phyloP scores from a whole-genome alignment of 371 early-diverging fungal species.

The Mortierella polycephala region DNA sequence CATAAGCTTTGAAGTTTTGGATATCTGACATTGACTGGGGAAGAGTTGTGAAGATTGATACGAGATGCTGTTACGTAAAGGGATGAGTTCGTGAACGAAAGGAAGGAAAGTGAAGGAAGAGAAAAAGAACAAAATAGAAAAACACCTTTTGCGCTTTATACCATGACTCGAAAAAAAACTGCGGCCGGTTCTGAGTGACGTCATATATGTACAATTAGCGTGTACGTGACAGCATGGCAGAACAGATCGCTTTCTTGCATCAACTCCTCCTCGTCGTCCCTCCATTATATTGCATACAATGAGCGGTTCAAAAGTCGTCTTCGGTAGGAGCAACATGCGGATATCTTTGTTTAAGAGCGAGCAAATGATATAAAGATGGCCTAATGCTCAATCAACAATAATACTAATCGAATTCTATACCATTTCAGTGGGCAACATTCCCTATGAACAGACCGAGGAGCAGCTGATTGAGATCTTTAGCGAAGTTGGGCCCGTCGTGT shows the following conservation, averaged over 20 bases:
- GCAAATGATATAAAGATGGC: conserved; percentile 5
- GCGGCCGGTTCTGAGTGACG: conserved; percentile 12
- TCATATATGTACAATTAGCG: neutral
- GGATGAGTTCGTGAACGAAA: neutral
- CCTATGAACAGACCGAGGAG: conserved; percentile 91
- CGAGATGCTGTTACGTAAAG: neutral
- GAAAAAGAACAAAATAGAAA: conserved; percentile 2
- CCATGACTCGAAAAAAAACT: neutral
- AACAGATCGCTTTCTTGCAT: neutral
- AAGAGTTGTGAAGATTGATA: neutral
- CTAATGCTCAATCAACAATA: neutral
- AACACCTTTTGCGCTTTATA: conserved; percentile 5
- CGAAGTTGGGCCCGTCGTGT: conserved; percentile 87
- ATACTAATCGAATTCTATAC: conserved; percentile 4
- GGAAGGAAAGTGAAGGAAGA: neutral
- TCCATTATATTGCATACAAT: conserved; percentile 3
- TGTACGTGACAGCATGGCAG: neutral
- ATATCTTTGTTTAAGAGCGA: neutral
- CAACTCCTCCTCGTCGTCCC: neutral
- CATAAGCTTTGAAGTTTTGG: conserved; percentile 48
- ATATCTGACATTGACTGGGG: conserved; percentile 42
- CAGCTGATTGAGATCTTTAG: conserved; percentile 89
- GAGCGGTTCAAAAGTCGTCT: conserved; percentile 60
- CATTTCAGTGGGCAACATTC: conserved; percentile 81
- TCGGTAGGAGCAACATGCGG: conserved; percentile 55